Evolutionary conservation across 192 early-diverging fungal species (phyloP).

Genomic region (Rhizophagus prolifer): DNA sequence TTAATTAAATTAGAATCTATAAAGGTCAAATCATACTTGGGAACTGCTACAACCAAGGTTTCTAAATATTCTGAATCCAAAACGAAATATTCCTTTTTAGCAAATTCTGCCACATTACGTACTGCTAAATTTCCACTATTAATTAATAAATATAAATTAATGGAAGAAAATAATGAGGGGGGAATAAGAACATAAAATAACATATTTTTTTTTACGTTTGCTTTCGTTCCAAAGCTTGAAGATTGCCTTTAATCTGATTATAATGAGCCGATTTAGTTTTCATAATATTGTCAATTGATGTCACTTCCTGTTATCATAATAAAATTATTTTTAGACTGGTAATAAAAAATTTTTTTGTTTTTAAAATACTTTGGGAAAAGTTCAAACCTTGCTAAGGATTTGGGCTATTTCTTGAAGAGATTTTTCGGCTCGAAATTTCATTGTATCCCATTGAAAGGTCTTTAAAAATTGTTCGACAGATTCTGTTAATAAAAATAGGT

Average conservation of each 20-base stretch:
- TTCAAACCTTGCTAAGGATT: slow-evolving; percentile 71
- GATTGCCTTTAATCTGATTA: slow-evolving; percentile 74
- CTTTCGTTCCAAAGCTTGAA: slow-evolving; percentile 83
- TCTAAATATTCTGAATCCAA: slow-evolving; percentile 91
- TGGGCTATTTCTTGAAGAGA: slow-evolving; percentile 81
- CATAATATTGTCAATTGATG: slow-evolving; percentile 82
- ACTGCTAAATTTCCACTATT: slow-evolving; percentile 88
- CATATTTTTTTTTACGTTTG: slow-evolving; percentile 66
- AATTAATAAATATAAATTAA: slow-evolving; percentile 18
- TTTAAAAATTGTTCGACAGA: slow-evolving; percentile 83
- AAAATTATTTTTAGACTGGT: neutral
- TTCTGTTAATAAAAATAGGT: slow-evolving; percentile 53
- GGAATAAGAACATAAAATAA: neutral
- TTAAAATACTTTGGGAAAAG: neutral
- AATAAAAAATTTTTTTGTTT: slow-evolving; percentile 2
- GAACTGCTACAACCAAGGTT: slow-evolving; percentile 93
- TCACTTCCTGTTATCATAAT: slow-evolving; percentile 70
- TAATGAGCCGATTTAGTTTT: slow-evolving; percentile 90
- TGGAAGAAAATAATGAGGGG: neutral
- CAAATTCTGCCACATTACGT: slow-evolving; percentile 78
- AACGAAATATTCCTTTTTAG: slow-evolving; percentile 90
- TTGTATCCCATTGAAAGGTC: slow-evolving; percentile 91
- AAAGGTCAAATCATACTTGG: slow-evolving; percentile 58
- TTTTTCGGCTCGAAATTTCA: slow-evolving; percentile 96
- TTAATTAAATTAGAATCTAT: neutral